A percentile compares a stretch with the other conserved stretches of the same genome.
Evolutionary conservation across 1,284 basidiomycete species (phyloP).

Genomic region (Austroboletus sp.): DNA sequence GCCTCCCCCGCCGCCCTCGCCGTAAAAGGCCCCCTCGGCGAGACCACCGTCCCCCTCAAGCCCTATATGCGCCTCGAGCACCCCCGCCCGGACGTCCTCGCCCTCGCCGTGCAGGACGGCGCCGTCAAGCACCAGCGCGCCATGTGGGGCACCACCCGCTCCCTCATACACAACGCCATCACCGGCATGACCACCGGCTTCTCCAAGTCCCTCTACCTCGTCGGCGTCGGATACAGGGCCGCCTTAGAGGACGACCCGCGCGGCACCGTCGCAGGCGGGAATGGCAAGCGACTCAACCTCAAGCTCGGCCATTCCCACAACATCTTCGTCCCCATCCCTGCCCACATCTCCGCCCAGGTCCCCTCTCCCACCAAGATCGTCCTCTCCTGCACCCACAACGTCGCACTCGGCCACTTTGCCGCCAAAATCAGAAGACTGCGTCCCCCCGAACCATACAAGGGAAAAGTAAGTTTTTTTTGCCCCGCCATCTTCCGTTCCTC

Average conservation of each 20-base stretch:
- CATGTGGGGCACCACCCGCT: constrained; percentile 91
- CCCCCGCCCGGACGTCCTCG: constrained; percentile 43
- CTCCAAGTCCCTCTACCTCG: constrained; percentile 74
- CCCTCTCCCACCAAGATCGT: constrained; percentile 65
- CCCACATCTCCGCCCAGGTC: constrained; percentile 70
- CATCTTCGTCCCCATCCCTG: constrained; percentile 76
- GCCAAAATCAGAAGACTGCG: constrained; percentile 79
- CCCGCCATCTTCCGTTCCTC: background rate
- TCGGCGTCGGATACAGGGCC: constrained; percentile 93
- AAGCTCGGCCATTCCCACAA: constrained; percentile 90
- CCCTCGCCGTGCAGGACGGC: constrained; percentile 67
- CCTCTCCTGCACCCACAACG: constrained; percentile 67
- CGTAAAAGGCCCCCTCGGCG: constrained; percentile 73
- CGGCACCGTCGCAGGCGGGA: constrained; percentile 50
- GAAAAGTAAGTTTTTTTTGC: constrained; percentile 61
- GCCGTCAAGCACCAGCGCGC: constrained; percentile 71
- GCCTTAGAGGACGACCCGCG: constrained; percentile 82
- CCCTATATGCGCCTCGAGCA: constrained; percentile 62
- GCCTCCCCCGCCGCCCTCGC: constrained; percentile 48
- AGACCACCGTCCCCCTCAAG: constrained; percentile 61
- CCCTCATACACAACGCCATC: constrained; percentile 84
- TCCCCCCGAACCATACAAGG: constrained; percentile 95
- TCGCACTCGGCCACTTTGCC: constrained; percentile 79
- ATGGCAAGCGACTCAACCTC: constrained; percentile 68
- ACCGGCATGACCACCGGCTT: constrained; percentile 87